Evolutionary conservation across 257 asterid species (phyloP).

Genomic region (Lavandula angustifolia): DNA sequence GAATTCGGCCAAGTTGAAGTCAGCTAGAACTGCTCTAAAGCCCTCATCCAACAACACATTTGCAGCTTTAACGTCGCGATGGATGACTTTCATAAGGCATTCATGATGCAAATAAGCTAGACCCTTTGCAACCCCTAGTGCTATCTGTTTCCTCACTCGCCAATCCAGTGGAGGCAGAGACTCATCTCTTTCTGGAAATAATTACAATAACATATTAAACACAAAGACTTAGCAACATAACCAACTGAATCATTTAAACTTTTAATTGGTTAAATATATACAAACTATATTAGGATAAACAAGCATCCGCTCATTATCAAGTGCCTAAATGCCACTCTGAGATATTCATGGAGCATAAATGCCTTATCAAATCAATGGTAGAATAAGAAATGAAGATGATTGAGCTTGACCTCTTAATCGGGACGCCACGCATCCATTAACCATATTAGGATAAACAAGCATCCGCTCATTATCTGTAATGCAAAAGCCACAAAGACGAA

Average conservation of each 20-base stretch:
- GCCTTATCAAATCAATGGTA: not conserved
- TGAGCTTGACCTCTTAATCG: slow-evolving; percentile 24
- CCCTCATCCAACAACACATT: slow-evolving; percentile 6
- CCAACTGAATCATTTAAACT: not conserved
- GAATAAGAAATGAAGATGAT: not conserved
- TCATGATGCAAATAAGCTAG: slow-evolving; percentile 15
- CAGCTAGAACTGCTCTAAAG: slow-evolving; percentile 2
- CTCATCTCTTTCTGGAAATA: not conserved
- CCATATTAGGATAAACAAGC: slow-evolving; percentile 23
- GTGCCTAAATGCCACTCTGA: no score
- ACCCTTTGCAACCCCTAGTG: slow-evolving; percentile 27
- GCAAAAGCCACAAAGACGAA: slow-evolving; percentile 18
- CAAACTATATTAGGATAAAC: slow-evolving; percentile 21
- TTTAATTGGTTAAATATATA: no score
- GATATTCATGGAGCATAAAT: no score
- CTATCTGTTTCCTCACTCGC: not conserved
- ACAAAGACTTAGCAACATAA: not conserved
- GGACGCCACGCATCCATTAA: slow-evolving; percentile 21
- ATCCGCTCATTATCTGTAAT: not conserved
- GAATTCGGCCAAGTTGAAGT: not conserved
- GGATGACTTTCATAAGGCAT: not conserved
- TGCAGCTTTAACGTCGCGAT: slow-evolving; percentile 20
- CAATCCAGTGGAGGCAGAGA: not conserved
- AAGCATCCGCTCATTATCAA: not conserved
- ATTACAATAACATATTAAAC: not conserved